A percentile compares a stretch with the other conserved stretches of the same genome.
phyloP scores from a whole-genome alignment of 1,139 yeast genomes.

The Saccharomyces hybrid region DNA sequence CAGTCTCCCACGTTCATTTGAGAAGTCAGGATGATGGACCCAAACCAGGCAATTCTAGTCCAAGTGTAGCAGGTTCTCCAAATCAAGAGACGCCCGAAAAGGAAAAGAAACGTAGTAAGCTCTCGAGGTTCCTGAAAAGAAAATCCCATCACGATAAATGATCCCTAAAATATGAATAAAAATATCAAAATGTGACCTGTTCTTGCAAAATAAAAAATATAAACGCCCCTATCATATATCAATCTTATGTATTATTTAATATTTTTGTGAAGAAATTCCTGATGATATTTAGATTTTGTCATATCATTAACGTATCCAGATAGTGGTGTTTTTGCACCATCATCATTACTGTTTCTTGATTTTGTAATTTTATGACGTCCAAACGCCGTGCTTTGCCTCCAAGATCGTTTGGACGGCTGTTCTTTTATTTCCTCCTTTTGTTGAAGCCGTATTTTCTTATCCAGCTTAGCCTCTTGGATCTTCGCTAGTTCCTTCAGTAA shows the following conservation, averaged over 20 bases:
- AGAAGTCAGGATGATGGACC: slow-evolving; percentile 15
- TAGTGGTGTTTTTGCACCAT: slow-evolving; percentile 14
- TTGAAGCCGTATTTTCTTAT: slow-evolving; percentile 29
- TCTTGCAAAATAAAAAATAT: background rate
- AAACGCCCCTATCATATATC: background rate
- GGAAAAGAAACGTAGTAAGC: slow-evolving; percentile 28
- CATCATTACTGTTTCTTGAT: slow-evolving; percentile 31
- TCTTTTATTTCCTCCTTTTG: slow-evolving; percentile 37
- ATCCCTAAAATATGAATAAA: background rate
- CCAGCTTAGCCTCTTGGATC: slow-evolving; percentile 41
- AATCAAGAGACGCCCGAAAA: slow-evolving; percentile 13
- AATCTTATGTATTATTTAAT: slow-evolving; percentile 35
- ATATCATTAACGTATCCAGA: slow-evolving; percentile 55
- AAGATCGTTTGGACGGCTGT: slow-evolving; percentile 24
- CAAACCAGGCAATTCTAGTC: slow-evolving; percentile 9
- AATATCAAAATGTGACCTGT: background rate
- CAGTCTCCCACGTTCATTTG: slow-evolving; percentile 24
- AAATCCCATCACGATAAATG: background rate
- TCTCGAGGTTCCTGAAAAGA: slow-evolving; percentile 14
- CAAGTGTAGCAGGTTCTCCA: slow-evolving; percentile 6
- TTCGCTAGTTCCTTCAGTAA: slow-evolving; percentile 49
- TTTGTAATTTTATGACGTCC: slow-evolving; percentile 33
- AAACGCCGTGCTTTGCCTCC: slow-evolving; percentile 52
- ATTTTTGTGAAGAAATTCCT: slow-evolving; percentile 60
- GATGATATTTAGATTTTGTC: slow-evolving; percentile 61